phyloP scores from a whole-genome alignment of 192 early-diverging fungal species.

The Umbelopsis isabellina region DNA sequence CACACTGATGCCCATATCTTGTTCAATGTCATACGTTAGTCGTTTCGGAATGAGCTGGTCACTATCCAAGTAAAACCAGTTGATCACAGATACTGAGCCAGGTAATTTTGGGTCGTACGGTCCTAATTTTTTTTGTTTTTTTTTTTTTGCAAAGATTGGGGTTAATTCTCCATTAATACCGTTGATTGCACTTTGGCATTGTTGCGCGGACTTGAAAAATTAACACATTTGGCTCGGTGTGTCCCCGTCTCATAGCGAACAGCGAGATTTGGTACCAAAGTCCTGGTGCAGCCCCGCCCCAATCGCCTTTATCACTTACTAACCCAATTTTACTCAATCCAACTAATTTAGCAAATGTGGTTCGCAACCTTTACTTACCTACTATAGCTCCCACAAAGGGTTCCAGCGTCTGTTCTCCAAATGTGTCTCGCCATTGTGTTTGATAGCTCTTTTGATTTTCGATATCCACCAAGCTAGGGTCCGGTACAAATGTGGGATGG shows the following conservation, averaged over 20 bases:
- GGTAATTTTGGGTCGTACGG: slow-evolving; percentile 84
- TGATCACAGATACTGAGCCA: slow-evolving; percentile 76
- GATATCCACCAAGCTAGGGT: slow-evolving; percentile 88
- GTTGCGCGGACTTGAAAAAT: not conserved
- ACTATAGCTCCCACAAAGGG: slow-evolving; percentile 94
- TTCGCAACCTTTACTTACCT: slow-evolving; percentile 40
- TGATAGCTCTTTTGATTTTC: slow-evolving; percentile 90
- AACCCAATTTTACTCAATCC: no score
- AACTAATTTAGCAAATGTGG: no score
- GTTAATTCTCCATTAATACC: not conserved
- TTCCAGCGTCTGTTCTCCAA: slow-evolving; percentile 40
- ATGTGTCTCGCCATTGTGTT: slow-evolving; percentile 68
- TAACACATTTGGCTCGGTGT: not conserved
- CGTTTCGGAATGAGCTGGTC: slow-evolving; percentile 70
- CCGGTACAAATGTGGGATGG: slow-evolving; percentile 87
- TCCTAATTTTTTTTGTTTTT: no score
- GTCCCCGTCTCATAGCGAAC: not conserved
- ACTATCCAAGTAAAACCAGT: slow-evolving; percentile 83
- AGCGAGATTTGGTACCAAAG: not conserved
- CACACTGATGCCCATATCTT: slow-evolving; percentile 49
- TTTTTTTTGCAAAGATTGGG: no score
- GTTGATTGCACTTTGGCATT: not conserved
- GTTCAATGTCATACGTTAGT: slow-evolving; percentile 59
- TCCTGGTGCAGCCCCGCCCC: no score
- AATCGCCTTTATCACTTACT: no score